Base-by-base conservation (phyloP, 2,329 filamentous ascomycete species). In the Fusarium humuli region DNA sequence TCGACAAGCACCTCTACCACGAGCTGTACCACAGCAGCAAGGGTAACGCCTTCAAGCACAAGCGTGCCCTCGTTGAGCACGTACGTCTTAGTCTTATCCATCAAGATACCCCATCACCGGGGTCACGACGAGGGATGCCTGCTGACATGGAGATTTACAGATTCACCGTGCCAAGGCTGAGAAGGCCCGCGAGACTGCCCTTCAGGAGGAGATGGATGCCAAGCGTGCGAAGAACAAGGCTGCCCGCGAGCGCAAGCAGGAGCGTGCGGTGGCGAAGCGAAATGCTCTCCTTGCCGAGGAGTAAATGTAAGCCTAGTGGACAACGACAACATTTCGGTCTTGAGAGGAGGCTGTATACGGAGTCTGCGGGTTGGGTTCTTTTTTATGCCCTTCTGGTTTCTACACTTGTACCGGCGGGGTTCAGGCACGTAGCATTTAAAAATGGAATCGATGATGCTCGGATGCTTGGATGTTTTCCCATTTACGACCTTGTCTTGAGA, bases 1-100 rank as follows among this genome's bases (percentile, higher is more conserved):
- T 99, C 84, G 96, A 99, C 89, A 99, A 99, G 92, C 96, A 99
- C 90, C 94, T 99, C 72, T 99, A 99, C 91, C 96, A 99, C 91
- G 94, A 98, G 89, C 94, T 99, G 78, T 99, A 99, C 91, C 96
- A 98, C 87, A 89, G 97, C 84, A 96, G 93, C 92, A 99, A 99
- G 94, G 97, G 96, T 97, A 99, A 99, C 92, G 95, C 96, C 85
- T 99, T 99, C 93, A 99, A 99, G 94, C 96, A 99, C 94, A 99
- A 98, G 94, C 92, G 96, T 87, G 96, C 94, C 82, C 92, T 99
- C 80, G 94, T 99, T 84, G 96, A 99, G 91, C 96, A 99, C 89
- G 96, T 99, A 97, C 82, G 96, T 94, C 50, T 59, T 58, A 30
- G 96, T 94, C 50, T 57, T 57, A 30, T 80, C 48, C 46, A 45